These are phyloP conservation scores for Cruciata laevipes DNA, from an alignment of 257 asterid species.

Conservation along the genomic window DNA sequence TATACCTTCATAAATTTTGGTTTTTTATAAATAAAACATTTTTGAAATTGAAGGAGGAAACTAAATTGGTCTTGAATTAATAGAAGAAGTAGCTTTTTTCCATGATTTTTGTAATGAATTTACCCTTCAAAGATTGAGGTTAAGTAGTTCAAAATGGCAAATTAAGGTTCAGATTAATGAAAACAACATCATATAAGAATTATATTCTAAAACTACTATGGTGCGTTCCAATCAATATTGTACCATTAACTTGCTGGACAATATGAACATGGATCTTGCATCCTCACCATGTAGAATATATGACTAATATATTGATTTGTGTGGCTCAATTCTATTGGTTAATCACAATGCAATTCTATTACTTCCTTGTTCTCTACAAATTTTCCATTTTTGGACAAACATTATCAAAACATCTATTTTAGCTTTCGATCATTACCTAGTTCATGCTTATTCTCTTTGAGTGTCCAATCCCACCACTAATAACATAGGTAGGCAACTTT, in stretches of 20 bases:
- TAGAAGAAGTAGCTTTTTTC: too few relatives aligned
- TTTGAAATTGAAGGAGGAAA: too few relatives aligned
- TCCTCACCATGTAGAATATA: neutral
- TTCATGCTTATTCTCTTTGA: too few relatives aligned
- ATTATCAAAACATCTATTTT: neutral
- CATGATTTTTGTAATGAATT: too few relatives aligned
- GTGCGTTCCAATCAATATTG: neutral
- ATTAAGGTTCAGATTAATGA: too few relatives aligned
- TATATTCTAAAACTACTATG: neutral
- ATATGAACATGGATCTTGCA: neutral
- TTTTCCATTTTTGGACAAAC: conserved; percentile 13
- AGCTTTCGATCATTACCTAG: neutral
- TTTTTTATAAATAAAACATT: too few relatives aligned
- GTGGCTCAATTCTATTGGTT: neutral
- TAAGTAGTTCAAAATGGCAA: too few relatives aligned
- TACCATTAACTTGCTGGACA: too few relatives aligned
- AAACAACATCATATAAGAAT: too few relatives aligned
- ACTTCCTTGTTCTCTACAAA: neutral
- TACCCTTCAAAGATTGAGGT: too few relatives aligned
- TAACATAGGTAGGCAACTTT: neutral
- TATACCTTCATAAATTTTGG: too few relatives aligned
- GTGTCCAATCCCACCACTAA: neutral
- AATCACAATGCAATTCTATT: neutral
- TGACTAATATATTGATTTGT: neutral
- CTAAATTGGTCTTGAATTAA: too few relatives aligned